These are phyloP conservation scores for Dendrobium catenatum DNA, from an alignment of 106 monocot species.

Conservation along the genomic window DNA sequence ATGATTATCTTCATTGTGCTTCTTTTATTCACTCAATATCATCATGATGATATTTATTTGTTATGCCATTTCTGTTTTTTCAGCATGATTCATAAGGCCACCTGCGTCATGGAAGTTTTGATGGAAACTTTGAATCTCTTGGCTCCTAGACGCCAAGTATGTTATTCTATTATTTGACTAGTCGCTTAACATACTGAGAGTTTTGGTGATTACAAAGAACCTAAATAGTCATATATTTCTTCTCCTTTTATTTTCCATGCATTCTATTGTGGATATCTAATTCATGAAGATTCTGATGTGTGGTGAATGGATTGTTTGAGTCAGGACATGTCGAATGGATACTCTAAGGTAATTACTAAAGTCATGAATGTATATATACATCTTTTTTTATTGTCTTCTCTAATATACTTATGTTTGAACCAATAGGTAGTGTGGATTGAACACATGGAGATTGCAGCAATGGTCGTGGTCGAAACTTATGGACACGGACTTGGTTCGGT, in stretches of 20 bases:
- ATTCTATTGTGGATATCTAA: background rate
- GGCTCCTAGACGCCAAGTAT: slow-evolving; percentile 51
- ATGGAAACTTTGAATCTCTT: slow-evolving; percentile 69
- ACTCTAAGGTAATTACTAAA: slow-evolving; percentile 51
- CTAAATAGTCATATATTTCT: background rate
- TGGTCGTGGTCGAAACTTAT: too few species aligned
- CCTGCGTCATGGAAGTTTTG: slow-evolving; percentile 70
- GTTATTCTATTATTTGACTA: background rate
- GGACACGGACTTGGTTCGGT: too few species aligned
- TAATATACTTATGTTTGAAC: background rate
- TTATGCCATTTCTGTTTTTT: slow-evolving; percentile 4
- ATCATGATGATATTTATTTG: background rate
- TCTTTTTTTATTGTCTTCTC: background rate
- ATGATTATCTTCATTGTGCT: background rate
- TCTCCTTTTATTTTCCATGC: background rate
- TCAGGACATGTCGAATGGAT: slow-evolving; percentile 78
- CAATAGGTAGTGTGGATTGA: slow-evolving; percentile 49
- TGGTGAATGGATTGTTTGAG: slow-evolving; percentile 83
- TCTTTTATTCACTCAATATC: background rate
- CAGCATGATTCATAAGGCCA: slow-evolving; percentile 78
- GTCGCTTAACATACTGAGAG: background rate
- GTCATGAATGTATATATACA: background rate
- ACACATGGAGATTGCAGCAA: slow-evolving; percentile 36
- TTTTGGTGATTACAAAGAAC: slow-evolving; percentile 43
- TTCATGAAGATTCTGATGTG: slow-evolving; percentile 51